Evolutionary conservation across 2,329 filamentous ascomycete genomes (phyloP).

Genomic region (Colletotrichum agaves): DNA sequence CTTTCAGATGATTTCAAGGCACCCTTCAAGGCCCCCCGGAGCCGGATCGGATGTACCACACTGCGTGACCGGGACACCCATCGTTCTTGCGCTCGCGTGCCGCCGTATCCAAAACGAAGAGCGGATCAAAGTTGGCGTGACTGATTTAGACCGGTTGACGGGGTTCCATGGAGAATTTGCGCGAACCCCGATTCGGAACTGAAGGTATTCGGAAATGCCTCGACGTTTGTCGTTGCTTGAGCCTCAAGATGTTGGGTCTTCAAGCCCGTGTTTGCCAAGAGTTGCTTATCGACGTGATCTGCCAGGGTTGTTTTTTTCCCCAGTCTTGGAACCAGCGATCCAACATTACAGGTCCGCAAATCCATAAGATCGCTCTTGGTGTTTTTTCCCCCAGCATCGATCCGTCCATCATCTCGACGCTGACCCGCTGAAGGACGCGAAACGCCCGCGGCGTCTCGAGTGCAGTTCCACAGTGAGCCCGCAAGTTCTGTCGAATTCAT

Average conservation of each 20-base stretch:
- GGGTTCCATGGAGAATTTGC: neutral
- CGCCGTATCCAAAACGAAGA: neutral
- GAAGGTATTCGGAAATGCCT: constrained; percentile 1
- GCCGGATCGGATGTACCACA: constrained; percentile 6
- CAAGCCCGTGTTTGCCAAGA: constrained; percentile 15
- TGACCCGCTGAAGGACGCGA: neutral
- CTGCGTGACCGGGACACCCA: neutral
- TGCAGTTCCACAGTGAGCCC: neutral
- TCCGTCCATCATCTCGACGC: neutral
- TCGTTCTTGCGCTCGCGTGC: constrained; percentile 5
- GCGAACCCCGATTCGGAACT: neutral
- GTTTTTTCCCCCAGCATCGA: neutral
- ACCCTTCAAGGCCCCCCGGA: constrained; percentile 8
- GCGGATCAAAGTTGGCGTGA: neutral
- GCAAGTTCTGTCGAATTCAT: neutral
- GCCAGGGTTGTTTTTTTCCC: constrained; percentile 7
- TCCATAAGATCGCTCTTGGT: neutral
- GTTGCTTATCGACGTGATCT: constrained; percentile 16
- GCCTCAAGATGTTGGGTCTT: neutral
- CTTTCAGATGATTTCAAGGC: constrained; percentile 19
- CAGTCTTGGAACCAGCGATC: constrained; percentile 4
- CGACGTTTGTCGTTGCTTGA: constrained; percentile 13
- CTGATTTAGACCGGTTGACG: constrained; percentile 2
- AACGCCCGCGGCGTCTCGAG: neutral
- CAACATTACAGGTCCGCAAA: neutral